Base-by-base conservation (phyloP, 257 asterid species). In the Rehmannia glutinosa region DNA sequence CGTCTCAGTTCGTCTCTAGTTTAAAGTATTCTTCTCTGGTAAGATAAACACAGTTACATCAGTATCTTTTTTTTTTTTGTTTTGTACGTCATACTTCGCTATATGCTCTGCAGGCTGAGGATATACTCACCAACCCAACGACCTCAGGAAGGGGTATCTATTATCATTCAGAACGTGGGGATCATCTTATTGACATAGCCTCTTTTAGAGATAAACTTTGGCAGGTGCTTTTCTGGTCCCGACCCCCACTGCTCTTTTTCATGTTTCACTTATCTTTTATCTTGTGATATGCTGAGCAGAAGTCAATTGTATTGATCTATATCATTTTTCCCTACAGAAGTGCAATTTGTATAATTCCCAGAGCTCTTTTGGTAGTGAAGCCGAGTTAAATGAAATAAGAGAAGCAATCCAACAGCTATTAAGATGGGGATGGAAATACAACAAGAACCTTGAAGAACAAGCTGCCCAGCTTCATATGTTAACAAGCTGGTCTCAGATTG, bases 391-490 rank as follows among this genome's bases (percentile, higher is more conserved):
- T 70, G 97, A 86, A 74, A 75, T 82, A 74, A 83, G 96, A 78
- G 96, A 94, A 51, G 78, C 92, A 25, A 78, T 85, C 62, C 92
- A 91, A 72, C 95, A 87, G 77, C 77, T 91, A 55, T 55, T 88
- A 75, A 82, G 93, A 82, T 94, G 99, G 99, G 99, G 90, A 42
- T 88, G 95, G 97, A 88, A 87, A 64, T 91, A 81, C 80, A 88
- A 94, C 80, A 94, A 87, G 77, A 94, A 88, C 78, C 97, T 88
- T 73, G 99, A 94, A 80, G 99, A 94, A 71, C 97, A 91, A 76
- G 97, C 92, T 72, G 96, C 97, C 64, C 97, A 93, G 85, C 97
- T 90, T 71, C 97, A 93, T 81, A 82, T 90, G 97, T 73, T 86
- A 67, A 88, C 86, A 23, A 86, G 99, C 87, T 93, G 97, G 97